A percentile compares a stretch with the other conserved stretches of the same genome.
phyloP scores from a whole-genome alignment of 306 rosid species.

The Ceratonia siliqua region DNA sequence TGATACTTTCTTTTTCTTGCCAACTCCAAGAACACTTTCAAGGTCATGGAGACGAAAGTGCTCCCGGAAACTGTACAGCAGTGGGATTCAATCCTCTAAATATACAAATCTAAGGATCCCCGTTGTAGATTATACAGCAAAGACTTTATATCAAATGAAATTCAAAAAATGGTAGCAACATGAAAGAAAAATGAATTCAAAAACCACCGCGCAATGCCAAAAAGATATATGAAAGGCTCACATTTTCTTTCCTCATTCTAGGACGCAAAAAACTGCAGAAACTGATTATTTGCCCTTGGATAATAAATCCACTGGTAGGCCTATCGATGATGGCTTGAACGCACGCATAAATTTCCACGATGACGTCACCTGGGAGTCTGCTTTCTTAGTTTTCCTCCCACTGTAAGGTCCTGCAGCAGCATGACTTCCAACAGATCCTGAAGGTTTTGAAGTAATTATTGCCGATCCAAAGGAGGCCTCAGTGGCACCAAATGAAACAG shows the following conservation, averaged over 20 bases:
- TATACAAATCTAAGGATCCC: constrained; percentile 51
- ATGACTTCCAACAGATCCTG: constrained; percentile 51
- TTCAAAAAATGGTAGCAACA: constrained; percentile 54
- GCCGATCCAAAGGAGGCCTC: constrained; percentile 72
- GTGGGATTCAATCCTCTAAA: constrained; percentile 43
- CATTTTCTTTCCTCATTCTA: constrained; percentile 33
- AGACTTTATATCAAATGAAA: constrained; percentile 46
- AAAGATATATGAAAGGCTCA: constrained; percentile 27
- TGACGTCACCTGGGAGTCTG: constrained; percentile 56
- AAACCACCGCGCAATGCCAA: constrained; percentile 32
- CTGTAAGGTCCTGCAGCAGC: constrained; percentile 56
- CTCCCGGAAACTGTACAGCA: constrained; percentile 53
- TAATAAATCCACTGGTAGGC: constrained; percentile 73
- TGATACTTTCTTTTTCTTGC: background rate
- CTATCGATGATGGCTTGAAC: constrained; percentile 78
- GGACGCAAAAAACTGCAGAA: constrained; percentile 42
- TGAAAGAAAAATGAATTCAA: constrained; percentile 32
- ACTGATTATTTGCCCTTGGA: constrained; percentile 64
- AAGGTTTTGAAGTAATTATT: constrained; percentile 56
- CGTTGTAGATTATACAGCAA: constrained; percentile 48
- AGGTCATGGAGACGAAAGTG: constrained; percentile 30
- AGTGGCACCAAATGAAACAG: constrained; percentile 68
- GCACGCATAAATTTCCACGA: constrained; percentile 76
- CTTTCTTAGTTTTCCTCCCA: constrained; percentile 62
- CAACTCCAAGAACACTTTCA: constrained; percentile 29